Base-by-base conservation (phyloP, 140 eudicot species). In the Senecio squalidus region DNA sequence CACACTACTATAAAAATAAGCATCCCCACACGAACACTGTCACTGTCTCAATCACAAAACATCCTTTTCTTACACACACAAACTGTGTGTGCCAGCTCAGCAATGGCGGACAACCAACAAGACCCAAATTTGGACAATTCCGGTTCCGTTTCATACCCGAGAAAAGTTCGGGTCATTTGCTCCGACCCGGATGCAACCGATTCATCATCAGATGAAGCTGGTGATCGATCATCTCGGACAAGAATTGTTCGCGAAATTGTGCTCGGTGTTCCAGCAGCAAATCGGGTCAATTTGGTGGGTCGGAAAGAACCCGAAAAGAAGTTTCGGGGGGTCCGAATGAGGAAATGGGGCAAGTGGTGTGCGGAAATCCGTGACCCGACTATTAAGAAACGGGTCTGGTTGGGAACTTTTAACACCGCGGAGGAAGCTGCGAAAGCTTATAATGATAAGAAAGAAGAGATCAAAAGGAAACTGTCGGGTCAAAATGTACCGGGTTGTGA, bases 321-420 rank as follows among this genome's bases (percentile, higher is more conserved):
- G 45, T 39, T 24, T 26, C 55, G 30, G 0, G 62, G 72, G 5
- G 64, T 45, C 4, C 55, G 64, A 13, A 21, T 16, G 62, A 31
- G 64, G 25, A 26, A n/a, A 5, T 43, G 48, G 57, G 72, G 72
- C 24, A 67, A 55, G 40, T 67, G 65, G 64, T 20, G 34, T 3
- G 23, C 72, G 2, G 72, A 67, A 34, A 44, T 67, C 24, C 63
- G 33, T 13, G 72, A 67, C 47, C 72, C 72, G 46, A 39, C 55
- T 20, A 1, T 4, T 13, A 55, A 44, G 8, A 39, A 43, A 18
- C 72, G 64, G 7, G 2, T 67, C 54, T 55, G 72, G 64, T 67
- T 67, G 49, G 72, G 72, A 10, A 67, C 64, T 5, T 67, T 6
- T 44, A 20, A 29, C 33, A 55, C 72, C 23, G 34, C 64, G 0